Percentiles rank a stretch among this genome's conserved stretches.
phyloP scores from a whole-genome alignment of 1,284 basidiomycete genomes.

The Xerocomus amazonicus region DNA sequence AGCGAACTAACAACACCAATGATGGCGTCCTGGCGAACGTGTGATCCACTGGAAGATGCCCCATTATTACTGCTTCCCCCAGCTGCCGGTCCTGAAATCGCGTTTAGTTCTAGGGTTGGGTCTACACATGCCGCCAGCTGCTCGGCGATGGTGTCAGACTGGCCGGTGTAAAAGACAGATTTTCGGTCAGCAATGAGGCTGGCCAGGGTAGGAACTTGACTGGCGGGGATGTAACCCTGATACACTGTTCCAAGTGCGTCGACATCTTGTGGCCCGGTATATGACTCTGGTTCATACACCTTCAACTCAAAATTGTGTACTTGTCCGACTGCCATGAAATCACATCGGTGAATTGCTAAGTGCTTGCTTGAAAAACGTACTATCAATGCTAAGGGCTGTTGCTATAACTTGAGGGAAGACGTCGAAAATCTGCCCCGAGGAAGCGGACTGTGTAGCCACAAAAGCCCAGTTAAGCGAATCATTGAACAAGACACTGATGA shows the following conservation, averaged over 20 bases:
- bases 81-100: slow-evolving; percentile 39
- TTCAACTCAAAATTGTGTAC: slow-evolving; percentile 57
- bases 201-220: slow-evolving; percentile 48
- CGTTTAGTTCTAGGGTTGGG: slow-evolving; percentile 51
- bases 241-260: slow-evolving; percentile 54
- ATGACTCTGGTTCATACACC: slow-evolving; percentile 55
- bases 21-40: slow-evolving; percentile 64
- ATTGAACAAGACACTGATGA: slow-evolving; percentile 61
- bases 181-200: slow-evolving; percentile 50
- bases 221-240: slow-evolving; percentile 54
- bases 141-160: slow-evolving; percentile 36
- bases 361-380: slow-evolving; percentile 36
- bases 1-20: slow-evolving; percentile 77
- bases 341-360: slow-evolving; percentile 6
- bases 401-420: slow-evolving; percentile 51
- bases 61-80: slow-evolving; percentile 22
- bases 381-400: slow-evolving; percentile 43
- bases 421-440: slow-evolving; percentile 62
- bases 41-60: slow-evolving; percentile 15
- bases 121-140: slow-evolving; percentile 60
- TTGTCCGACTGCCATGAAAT: slow-evolving; percentile 28
- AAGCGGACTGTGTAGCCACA: slow-evolving; percentile 46
- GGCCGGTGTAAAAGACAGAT: slow-evolving; percentile 59
- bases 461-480: slow-evolving; percentile 57
- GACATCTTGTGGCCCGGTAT: slow-evolving; percentile 44